Conservation (phyloP, 2,329 filamentous ascomycete species). For the Bimuria novae-zelandiae region DNA sequence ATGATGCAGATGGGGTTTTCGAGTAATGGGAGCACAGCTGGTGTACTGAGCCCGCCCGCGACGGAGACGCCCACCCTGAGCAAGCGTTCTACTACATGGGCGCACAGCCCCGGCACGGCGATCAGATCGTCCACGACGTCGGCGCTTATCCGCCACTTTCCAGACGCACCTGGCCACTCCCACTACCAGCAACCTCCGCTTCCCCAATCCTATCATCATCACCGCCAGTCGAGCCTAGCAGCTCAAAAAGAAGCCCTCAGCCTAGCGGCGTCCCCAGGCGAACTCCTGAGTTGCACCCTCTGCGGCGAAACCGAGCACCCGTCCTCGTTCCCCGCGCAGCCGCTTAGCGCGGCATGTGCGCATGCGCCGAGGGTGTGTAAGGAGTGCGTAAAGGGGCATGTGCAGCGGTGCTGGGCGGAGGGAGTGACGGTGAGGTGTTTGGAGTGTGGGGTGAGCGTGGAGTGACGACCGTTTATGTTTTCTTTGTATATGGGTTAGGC, state of each 20-base stretch:
- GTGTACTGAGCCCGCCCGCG: not conserved
- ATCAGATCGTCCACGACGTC: slow-evolving; percentile 1
- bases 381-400: slow-evolving; percentile 31
- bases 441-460: slow-evolving; percentile 29
- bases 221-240: not conserved
- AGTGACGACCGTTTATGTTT: no score
- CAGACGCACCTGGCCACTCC: not conserved
- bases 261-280: not conserved
- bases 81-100: no score
- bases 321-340: slow-evolving; percentile 25
- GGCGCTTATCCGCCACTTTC: not conserved
- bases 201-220: not conserved
- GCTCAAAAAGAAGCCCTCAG: slow-evolving; percentile 5
- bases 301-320: slow-evolving; percentile 30
- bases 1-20: no score
- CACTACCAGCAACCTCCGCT: no score
- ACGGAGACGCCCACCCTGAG: not conserved
- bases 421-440: slow-evolving; percentile 32
- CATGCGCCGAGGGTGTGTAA: slow-evolving; percentile 37
- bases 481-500: no score
- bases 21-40: not conserved
- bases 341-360: slow-evolving; percentile 30
- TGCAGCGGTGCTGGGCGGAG: slow-evolving; percentile 27
- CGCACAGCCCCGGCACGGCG: no score
- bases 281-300: slow-evolving; percentile 27